Evolutionary conservation across 129 eudicot species (phyloP).

Genomic region (Heracleum sosnowskyi): DNA sequence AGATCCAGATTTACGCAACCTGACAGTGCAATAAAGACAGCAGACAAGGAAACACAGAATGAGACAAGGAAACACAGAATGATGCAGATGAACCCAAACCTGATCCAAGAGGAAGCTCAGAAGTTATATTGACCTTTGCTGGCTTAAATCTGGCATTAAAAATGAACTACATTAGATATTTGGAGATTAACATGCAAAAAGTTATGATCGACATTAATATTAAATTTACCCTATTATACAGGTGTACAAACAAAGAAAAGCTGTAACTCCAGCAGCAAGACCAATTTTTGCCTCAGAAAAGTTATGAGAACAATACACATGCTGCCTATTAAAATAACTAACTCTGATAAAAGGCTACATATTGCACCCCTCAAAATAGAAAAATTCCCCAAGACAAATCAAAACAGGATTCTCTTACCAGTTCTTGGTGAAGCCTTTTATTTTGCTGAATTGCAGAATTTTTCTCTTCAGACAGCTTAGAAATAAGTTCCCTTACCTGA

Average conservation of each 20-base stretch:
- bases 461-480: too few relatives aligned
- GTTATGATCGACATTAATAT: too few relatives aligned
- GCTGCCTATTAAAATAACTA: too few relatives aligned
- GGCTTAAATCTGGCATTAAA: slow-evolving; percentile 54
- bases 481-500: too few relatives aligned
- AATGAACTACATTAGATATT: slow-evolving; percentile 9
- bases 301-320: too few relatives aligned
- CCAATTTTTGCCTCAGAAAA: slow-evolving; percentile 71
- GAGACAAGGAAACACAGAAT: too few relatives aligned
- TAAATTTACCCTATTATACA: slow-evolving; percentile 80
- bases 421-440: too few relatives aligned
- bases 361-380: too few relatives aligned
- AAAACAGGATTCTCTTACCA: too few relatives aligned
- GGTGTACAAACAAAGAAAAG: slow-evolving; percentile 88
- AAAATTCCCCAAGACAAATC: too few relatives aligned
- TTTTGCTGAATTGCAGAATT: too few relatives aligned
- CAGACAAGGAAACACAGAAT: slow-evolving; percentile 68
- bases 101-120: slow-evolving; percentile 93
- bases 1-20: slow-evolving; percentile 42
- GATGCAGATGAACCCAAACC: slow-evolving; percentile 99
- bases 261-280: slow-evolving; percentile 73
- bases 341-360: too few relatives aligned
- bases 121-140: slow-evolving; percentile 64
- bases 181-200: slow-evolving; percentile 4
- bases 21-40: slow-evolving; percentile 72